Evolutionary conservation across 768 basidiomycete species (phyloP).

Genomic region (Fomitopsis serialis): DNA sequence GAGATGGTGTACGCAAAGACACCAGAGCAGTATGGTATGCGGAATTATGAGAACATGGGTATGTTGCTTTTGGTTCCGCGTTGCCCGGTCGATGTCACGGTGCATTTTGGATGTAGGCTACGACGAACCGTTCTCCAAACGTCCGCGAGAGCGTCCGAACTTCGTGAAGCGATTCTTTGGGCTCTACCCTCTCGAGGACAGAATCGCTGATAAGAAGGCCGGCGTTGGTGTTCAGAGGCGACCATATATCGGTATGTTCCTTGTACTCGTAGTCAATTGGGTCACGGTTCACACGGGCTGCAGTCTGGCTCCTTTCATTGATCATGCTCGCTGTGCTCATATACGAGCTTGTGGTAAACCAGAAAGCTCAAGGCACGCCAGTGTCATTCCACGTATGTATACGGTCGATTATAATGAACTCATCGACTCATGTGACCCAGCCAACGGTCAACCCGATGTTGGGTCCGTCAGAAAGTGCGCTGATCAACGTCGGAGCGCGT

Average conservation of each 20-base stretch:
- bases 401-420: neutral
- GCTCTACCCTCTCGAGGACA: conserved; percentile 62
- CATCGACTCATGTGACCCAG: conserved; percentile 27
- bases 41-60: conserved; percentile 13
- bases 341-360: conserved; percentile 80
- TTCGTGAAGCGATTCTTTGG: conserved; percentile 14
- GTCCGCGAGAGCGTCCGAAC: conserved; percentile 16
- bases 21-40: neutral
- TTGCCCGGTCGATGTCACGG: neutral
- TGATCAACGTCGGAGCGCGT: conserved; percentile 86
- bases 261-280: neutral
- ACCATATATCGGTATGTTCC: conserved; percentile 65
- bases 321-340: conserved; percentile 74
- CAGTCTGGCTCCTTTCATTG: conserved; percentile 60
- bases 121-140: conserved; percentile 43
- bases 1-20: conserved; percentile 6
- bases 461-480: conserved; percentile 78
- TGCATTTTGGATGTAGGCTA: conserved; percentile 43
- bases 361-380: conserved; percentile 70
- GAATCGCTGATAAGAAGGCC: conserved; percentile 83
- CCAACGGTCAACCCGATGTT: conserved; percentile 86
- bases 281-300: conserved; percentile 9
- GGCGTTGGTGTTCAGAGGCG: conserved; percentile 80
- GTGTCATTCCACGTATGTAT: conserved; percentile 73
- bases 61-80: neutral